phyloP scores from a whole-genome alignment of 148 eudicot genomes.

The Oxyria digyna region DNA sequence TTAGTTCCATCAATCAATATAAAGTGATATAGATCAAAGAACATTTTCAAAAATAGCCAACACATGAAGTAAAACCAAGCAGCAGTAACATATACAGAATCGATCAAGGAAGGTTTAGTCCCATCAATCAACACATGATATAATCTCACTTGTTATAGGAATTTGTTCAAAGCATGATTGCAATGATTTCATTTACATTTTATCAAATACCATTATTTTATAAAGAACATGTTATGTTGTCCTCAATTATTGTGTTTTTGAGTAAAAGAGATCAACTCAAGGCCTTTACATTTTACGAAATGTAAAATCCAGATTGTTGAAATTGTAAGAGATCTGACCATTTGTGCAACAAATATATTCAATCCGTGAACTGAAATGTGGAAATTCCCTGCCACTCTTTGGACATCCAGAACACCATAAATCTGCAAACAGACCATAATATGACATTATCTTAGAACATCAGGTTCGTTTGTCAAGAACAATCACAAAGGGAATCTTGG shows the following conservation, averaged over 20 bases:
- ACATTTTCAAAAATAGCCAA: too few relatives aligned
- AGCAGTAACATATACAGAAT: not conserved
- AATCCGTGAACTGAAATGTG: constrained; percentile 97
- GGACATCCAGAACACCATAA: constrained; percentile 89
- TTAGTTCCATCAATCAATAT: too few relatives aligned
- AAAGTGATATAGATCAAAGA: too few relatives aligned
- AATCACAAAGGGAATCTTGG: not conserved
- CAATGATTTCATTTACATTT: not conserved
- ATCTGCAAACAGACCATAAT: constrained; percentile 37
- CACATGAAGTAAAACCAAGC: too few relatives aligned
- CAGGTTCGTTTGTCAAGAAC: not conserved
- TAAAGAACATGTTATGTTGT: not conserved
- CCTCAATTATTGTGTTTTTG: not conserved
- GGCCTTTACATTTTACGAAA: not conserved
- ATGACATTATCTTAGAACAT: not conserved
- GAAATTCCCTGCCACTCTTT: constrained; percentile 99
- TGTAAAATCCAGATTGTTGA: not conserved
- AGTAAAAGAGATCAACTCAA: not conserved
- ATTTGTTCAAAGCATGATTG: not conserved
- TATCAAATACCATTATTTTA: not conserved
- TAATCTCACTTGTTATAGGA: not conserved
- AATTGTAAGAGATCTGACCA: constrained; percentile 35
- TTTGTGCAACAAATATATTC: constrained; percentile 92
- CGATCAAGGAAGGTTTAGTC: not conserved
- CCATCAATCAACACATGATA: not conserved